A percentile compares a stretch with the other conserved stretches of the same genome.
phyloP scores from a whole-genome alignment of 148 eudicot genomes.

The Chenopodium album region DNA sequence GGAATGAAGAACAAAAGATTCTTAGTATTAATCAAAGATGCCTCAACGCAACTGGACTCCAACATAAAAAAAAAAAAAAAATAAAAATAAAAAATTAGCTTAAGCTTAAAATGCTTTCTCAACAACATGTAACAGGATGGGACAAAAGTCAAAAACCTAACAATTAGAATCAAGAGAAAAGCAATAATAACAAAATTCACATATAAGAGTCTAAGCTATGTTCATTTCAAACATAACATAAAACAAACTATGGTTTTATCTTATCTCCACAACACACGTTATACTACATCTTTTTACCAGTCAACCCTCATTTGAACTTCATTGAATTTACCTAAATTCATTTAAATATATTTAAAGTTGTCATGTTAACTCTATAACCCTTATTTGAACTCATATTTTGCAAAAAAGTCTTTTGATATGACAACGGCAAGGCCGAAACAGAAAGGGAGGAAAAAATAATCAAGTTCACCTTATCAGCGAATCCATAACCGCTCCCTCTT shows the following conservation, averaged over 20 bases:
- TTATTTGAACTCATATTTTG: neutral
- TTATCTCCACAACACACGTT: neutral
- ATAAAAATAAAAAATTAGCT: no score
- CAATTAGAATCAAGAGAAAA: slow-evolving; percentile 1
- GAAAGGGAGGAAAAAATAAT: neutral
- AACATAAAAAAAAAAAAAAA: no score
- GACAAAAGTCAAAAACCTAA: neutral
- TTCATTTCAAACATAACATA: neutral
- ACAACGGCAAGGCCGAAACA: neutral
- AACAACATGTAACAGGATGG: neutral
- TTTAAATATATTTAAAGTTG: neutral
- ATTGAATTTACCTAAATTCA: neutral
- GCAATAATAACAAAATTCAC: neutral
- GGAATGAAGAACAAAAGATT: no score
- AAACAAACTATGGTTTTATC: neutral
- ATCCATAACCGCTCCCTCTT: slow-evolving; percentile 87
- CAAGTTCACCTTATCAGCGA: slow-evolving; percentile 83
- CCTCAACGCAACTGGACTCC: no score
- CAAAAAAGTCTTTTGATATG: neutral
- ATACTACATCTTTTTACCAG: neutral
- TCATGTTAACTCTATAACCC: neutral
- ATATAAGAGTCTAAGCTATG: no score
- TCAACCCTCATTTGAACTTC: neutral
- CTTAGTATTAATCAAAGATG: no score
- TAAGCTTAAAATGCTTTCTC: neutral